Evolutionary conservation across 192 early-diverging fungal genomes (phyloP), one percentile per base, ranked within the genome.

Genomic region (Gamsiella multidivaricata): DNA sequence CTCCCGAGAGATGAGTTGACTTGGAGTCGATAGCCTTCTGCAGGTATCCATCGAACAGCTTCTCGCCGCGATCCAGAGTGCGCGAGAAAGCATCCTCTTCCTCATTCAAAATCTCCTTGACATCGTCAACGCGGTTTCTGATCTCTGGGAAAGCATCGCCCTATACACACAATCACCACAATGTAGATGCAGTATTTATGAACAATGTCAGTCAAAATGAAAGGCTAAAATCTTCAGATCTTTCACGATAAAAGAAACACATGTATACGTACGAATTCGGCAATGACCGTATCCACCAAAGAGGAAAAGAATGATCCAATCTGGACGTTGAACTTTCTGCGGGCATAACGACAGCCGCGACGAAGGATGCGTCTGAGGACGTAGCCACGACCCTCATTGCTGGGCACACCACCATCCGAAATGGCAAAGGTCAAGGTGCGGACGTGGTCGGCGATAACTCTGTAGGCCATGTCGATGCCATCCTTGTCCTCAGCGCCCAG

Each of bases 361-460:
- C 97, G 88, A 29, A 99, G 85, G 76, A 99, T 99, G 68, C 97
- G 89, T 58, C 97, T 92, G 71, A 99, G 86, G 3, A 99, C 96
- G 81, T 99, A 98, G 57, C 98, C 98, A 69, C 98, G 94, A 31
- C 98, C 98, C 76, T 97, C 96, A 81, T 99, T 99, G 58, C 92
- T 94, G 23, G 98, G 98, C 20, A 98, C 85, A 50, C 96, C 95
- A 55, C 96, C 96, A 71, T 99, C 98, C 31, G 93, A 89, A 63
- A 99, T 98, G 32, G 96, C 91, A 86, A 99, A 97, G 11, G 95
- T 95, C 60, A 98, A 84, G 18, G 98, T 98, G 63, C 98, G 90
- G 42, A 98, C 84, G 72, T 99, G 98, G 87, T 99, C 98, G 58
- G 96, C 98, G 70, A 99, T 88, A 31, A 99, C 96, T 51, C 96